A percentile compares a stretch with the other conserved stretches of the same genome.
These are phyloP conservation scores for Lodderomyces pseudojiufengensis DNA, from an alignment of 1,139 yeast genomes.

Conservation along the genomic window DNA sequence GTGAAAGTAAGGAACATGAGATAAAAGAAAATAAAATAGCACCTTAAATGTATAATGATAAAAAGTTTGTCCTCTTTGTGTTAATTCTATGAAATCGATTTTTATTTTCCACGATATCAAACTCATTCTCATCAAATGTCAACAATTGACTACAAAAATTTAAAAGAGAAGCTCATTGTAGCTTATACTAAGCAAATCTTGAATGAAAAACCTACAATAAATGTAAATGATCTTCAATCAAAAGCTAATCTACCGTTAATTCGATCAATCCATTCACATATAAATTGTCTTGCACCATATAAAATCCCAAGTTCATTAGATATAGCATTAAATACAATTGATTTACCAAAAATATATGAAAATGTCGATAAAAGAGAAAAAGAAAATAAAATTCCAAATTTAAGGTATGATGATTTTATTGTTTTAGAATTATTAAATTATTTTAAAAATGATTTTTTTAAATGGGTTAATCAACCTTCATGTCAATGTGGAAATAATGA, in stretches of 20 bases:
- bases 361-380: slow-evolving; percentile 32
- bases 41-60: background rate
- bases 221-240: background rate
- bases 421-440: slow-evolving; percentile 68
- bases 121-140: too few relatives aligned
- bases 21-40: too few relatives aligned
- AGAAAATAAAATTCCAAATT: slow-evolving; percentile 8
- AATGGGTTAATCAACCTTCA: slow-evolving; percentile 73
- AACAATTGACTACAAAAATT: slow-evolving; percentile 7
- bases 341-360: slow-evolving; percentile 32
- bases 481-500: slow-evolving; percentile 49
- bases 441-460: slow-evolving; percentile 77
- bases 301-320: slow-evolving; percentile 8
- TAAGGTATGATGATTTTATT: slow-evolving; percentile 63
- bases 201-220: background rate
- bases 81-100: too few relatives aligned
- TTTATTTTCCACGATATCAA: too few relatives aligned
- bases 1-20: slow-evolving; percentile 4
- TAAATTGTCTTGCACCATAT: slow-evolving; percentile 8
- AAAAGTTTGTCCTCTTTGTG: too few relatives aligned
- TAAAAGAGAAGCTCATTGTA: slow-evolving; percentile 8
- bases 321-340: slow-evolving; percentile 23
- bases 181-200: slow-evolving; percentile 6
- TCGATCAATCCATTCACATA: slow-evolving; percentile 7
- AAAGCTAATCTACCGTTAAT: slow-evolving; percentile 7